phyloP scores from a whole-genome alignment of 1,284 basidiomycete genomes.

The Vanrija pseudolonga region DNA sequence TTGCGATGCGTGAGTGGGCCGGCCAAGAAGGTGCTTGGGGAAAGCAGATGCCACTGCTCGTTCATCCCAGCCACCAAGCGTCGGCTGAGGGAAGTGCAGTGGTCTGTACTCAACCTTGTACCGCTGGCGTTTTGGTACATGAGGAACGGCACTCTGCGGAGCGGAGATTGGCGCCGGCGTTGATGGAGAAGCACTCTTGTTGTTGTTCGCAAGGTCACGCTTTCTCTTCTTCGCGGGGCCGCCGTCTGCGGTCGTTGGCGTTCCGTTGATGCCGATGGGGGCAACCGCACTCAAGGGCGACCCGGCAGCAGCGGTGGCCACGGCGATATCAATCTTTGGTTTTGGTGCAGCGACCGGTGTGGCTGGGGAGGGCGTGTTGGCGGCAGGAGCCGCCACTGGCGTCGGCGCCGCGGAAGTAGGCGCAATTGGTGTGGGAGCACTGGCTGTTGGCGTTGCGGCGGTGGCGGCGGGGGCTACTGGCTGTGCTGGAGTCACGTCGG shows the following conservation, averaged over 20 bases:
- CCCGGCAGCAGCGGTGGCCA: not conserved
- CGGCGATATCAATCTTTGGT: too few species aligned
- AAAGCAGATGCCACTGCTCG: constrained; percentile 57
- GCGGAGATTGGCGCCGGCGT: not conserved
- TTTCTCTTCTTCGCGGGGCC: not conserved
- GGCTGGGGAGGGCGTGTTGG: not conserved
- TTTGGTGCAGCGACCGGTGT: not conserved
- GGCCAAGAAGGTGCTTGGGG: constrained; percentile 57
- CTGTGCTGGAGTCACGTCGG: not conserved
- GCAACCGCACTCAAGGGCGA: not conserved
- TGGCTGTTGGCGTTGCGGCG: not conserved
- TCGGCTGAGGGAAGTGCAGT: constrained; percentile 69
- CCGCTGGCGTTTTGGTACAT: constrained; percentile 52
- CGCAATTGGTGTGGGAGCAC: not conserved
- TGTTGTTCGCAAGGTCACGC: not conserved
- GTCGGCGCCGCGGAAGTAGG: not conserved
- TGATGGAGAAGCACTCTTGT: not conserved
- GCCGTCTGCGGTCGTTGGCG: not conserved
- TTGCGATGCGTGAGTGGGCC: constrained; percentile 62
- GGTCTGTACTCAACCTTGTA: constrained; percentile 90
- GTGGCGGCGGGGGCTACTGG: too few species aligned
- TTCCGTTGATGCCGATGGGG: not conserved
- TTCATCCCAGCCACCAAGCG: constrained; percentile 81
- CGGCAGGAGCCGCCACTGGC: not conserved
- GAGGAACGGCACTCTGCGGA: too few species aligned